Evolutionary conservation across 2,329 filamentous ascomycete species (phyloP).

Genomic region (Aspergillus brunneoviolaceus): DNA sequence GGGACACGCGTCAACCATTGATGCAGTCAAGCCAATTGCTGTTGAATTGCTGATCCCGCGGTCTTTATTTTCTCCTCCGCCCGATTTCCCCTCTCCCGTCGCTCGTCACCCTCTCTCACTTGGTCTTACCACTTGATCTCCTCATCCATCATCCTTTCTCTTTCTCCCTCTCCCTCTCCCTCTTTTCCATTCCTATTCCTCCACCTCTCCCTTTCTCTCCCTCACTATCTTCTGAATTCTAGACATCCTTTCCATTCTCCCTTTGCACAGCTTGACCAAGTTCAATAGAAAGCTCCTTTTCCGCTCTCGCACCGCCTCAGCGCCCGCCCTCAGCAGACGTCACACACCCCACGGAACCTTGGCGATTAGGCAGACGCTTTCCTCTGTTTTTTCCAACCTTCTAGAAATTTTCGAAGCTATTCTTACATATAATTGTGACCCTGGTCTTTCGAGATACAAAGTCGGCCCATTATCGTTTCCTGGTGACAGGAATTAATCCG

Average conservation of each 20-base stretch:
- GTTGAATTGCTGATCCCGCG: background rate
- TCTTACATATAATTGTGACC: background rate
- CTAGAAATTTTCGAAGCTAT: background rate
- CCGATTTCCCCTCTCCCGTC: background rate
- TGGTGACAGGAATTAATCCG: background rate
- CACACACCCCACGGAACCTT: background rate
- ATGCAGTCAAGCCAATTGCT: background rate
- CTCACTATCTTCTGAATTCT: background rate
- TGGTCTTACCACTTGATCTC: too few species aligned
- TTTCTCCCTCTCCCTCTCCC: background rate
- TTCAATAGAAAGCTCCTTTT: background rate
- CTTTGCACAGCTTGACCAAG: background rate
- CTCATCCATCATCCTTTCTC: background rate
- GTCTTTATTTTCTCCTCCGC: background rate
- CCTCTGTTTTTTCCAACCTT: background rate
- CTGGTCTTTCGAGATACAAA: conserved; percentile 1
- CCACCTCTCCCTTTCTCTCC: background rate
- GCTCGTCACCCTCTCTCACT: background rate
- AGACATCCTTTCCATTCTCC: background rate
- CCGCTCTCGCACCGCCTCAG: background rate
- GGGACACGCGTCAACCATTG: too few species aligned
- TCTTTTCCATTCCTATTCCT: background rate
- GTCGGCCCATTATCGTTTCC: conserved; percentile 7
- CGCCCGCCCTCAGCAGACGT: background rate
- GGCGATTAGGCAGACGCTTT: conserved; percentile 1